Evolutionary conservation across 2,329 filamentous ascomycete species (phyloP).

Genomic region (Talaromyces sp.): DNA sequence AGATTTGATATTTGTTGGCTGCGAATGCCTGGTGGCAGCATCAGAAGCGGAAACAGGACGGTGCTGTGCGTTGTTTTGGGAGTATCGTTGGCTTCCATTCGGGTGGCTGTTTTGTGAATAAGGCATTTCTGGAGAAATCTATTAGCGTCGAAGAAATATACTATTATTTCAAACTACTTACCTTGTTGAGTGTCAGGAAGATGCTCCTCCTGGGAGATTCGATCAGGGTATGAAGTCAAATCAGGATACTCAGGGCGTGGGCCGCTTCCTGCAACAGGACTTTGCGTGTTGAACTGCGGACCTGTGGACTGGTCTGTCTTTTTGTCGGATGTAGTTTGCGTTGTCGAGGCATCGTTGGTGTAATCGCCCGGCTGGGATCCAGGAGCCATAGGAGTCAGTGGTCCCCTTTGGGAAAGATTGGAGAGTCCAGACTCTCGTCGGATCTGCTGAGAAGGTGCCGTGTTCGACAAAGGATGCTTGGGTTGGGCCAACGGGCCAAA

Average conservation of each 20-base stretch:
- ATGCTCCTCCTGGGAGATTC: constrained; percentile 53
- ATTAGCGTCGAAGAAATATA: constrained; percentile 17
- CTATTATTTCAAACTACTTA: constrained; percentile 23
- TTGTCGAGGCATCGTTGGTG: constrained; percentile 85
- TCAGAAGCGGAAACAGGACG: constrained; percentile 38
- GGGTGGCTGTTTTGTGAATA: constrained; percentile 24
- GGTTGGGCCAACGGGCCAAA: constrained; percentile 48
- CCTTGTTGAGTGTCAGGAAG: constrained; percentile 59
- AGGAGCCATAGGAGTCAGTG: constrained; percentile 53
- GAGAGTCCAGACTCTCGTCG: constrained; percentile 41
- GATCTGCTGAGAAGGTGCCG: constrained; percentile 41
- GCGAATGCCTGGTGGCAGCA: constrained; percentile 21
- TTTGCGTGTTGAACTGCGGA: constrained; percentile 63
- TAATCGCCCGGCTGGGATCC: constrained; percentile 57
- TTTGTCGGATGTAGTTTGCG: constrained; percentile 74
- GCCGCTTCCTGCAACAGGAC: constrained; percentile 39
- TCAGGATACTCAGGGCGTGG: constrained; percentile 47
- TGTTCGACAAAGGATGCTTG: constrained; percentile 39
- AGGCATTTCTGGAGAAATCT: constrained; percentile 16
- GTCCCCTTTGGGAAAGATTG: constrained; percentile 43
- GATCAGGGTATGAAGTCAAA: constrained; percentile 43
- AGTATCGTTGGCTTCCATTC: constrained; percentile 29
- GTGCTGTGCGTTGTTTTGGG: constrained; percentile 15
- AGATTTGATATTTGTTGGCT: constrained; percentile 24
- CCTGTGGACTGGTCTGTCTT: constrained; percentile 68